phyloP scores from a whole-genome alignment of 495 filamentous ascomycete species.

The Amorphotheca resinae region DNA sequence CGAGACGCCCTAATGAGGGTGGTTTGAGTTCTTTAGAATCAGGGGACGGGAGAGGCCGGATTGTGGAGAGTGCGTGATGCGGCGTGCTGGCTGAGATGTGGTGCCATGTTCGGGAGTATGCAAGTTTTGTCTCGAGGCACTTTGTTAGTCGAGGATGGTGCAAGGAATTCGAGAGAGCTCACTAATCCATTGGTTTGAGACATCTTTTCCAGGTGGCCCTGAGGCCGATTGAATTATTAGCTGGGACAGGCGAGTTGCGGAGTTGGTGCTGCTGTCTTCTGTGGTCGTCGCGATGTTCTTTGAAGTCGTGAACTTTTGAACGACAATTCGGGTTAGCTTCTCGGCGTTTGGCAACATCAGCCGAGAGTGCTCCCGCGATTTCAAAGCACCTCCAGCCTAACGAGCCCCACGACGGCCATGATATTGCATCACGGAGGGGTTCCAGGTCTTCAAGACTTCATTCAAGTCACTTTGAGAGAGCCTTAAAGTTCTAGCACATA shows the following conservation, averaged over 20 bases:
- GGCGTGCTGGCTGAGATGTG: constrained; percentile 55
- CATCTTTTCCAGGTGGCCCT: constrained; percentile 31
- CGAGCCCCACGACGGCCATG: constrained; percentile 2
- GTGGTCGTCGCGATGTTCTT: constrained; percentile 1
- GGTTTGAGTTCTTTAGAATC: constrained; percentile 43
- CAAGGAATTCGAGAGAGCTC: constrained; percentile 19
- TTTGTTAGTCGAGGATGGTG: constrained; percentile 1
- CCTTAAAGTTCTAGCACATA: too few relatives aligned
- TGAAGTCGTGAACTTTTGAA: constrained; percentile 16
- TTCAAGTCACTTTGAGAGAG: too few relatives aligned
- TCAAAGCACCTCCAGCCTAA: constrained; percentile 21
- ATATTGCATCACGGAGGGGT: constrained; percentile 1
- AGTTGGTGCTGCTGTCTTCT: constrained; percentile 1
- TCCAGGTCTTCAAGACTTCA: background rate
- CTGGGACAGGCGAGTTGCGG: background rate
- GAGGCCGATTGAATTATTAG: constrained; percentile 15
- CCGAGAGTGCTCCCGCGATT: constrained; percentile 16
- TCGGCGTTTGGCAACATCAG: background rate
- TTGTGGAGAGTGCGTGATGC: constrained; percentile 39
- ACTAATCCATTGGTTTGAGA: constrained; percentile 59
- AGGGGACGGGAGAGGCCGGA: constrained; percentile 26
- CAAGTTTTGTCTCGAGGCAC: constrained; percentile 67
- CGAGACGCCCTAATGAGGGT: constrained; percentile 73
- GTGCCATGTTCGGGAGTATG: constrained; percentile 94
- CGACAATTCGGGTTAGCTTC: constrained; percentile 8